Percentiles rank a stretch among this genome's conserved stretches.
phyloP scores from a whole-genome alignment of 345 rosid species.

The Aquilaria malaccensis region DNA sequence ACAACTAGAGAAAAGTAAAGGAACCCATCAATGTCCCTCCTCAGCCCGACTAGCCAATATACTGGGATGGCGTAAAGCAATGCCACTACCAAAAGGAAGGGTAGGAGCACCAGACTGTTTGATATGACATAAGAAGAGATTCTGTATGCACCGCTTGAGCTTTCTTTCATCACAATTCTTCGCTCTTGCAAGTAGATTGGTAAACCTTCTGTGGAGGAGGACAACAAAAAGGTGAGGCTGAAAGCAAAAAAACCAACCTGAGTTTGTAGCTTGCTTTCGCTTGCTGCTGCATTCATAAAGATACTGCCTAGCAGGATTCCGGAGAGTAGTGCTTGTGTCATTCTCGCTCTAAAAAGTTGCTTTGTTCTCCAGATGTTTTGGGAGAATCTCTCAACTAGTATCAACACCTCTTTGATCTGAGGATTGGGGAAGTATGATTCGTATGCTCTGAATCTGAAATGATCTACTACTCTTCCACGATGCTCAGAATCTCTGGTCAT shows the following conservation, averaged over 20 bases:
- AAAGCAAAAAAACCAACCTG: conserved; percentile 77
- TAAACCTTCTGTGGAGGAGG: conserved; percentile 81
- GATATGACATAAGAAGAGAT: conserved; percentile 63
- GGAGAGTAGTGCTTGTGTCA: conserved; percentile 61
- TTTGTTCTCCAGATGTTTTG: conserved; percentile 72
- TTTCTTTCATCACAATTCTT: conserved; percentile 66
- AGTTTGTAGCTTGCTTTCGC: conserved; percentile 35
- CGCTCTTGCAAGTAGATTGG: conserved; percentile 81
- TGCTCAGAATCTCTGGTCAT: conserved; percentile 32
- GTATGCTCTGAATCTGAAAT: conserved; percentile 10
- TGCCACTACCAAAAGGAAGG: conserved; percentile 53
- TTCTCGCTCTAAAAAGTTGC: conserved; percentile 65
- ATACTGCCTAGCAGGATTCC: conserved; percentile 73
- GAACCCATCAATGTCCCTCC: conserved; percentile 43
- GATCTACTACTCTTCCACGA: background rate
- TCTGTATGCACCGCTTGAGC: conserved; percentile 69
- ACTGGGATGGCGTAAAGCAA: conserved; percentile 67
- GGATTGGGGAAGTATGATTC: conserved; percentile 33
- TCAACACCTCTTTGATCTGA: conserved; percentile 37
- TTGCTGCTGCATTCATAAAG: conserved; percentile 50
- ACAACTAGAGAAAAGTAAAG: conserved; percentile 62
- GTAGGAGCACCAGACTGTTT: conserved; percentile 57
- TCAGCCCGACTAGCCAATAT: conserved; percentile 87
- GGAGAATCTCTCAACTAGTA: conserved; percentile 65
- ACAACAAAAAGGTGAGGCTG: conserved; percentile 69